phyloP scores from a whole-genome alignment of 1,284 basidiomycete species.

The Ustilago nuda region DNA sequence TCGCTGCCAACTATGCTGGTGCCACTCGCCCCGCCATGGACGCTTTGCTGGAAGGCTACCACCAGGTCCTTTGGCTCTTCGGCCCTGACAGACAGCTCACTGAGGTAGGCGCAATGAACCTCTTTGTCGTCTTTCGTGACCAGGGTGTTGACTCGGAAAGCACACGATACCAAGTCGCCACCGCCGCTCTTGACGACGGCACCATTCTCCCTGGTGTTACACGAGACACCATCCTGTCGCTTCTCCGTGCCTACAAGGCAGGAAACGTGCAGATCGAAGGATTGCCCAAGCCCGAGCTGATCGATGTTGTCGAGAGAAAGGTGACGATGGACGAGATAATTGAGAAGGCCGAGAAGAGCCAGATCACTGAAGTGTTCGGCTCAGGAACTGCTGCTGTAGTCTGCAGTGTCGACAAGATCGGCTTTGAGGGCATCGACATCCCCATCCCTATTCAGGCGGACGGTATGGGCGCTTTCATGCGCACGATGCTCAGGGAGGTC shows the following conservation, averaged over 20 bases:
- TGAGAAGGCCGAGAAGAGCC: slow-evolving; percentile 25
- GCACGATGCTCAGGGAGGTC: slow-evolving; percentile 50
- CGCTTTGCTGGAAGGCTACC: slow-evolving; percentile 47
- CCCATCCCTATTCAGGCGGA: slow-evolving; percentile 42
- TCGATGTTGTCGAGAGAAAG: slow-evolving; percentile 42
- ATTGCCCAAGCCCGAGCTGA: slow-evolving; percentile 38
- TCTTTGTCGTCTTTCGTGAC: slow-evolving; percentile 55
- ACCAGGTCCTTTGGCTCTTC: slow-evolving; percentile 54
- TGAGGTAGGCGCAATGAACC: slow-evolving; percentile 58
- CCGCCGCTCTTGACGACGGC: slow-evolving; percentile 74
- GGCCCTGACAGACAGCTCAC: slow-evolving; percentile 51
- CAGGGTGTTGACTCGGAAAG: slow-evolving; percentile 23
- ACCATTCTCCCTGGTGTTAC: slow-evolving; percentile 96
- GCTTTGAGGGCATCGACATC: slow-evolving; percentile 47
- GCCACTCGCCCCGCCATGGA: slow-evolving; percentile 49
- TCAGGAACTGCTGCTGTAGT: slow-evolving; percentile 54
- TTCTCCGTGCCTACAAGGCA: slow-evolving; percentile 75
- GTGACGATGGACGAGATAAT: slow-evolving; percentile 56
- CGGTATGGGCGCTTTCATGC: slow-evolving; percentile 48
- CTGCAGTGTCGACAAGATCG: slow-evolving; percentile 56
- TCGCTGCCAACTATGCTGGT: slow-evolving; percentile 78
- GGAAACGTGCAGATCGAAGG: slow-evolving; percentile 72
- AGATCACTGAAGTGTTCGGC: slow-evolving; percentile 52
- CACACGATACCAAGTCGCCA: slow-evolving; percentile 68
- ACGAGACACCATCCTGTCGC: slow-evolving; percentile 81